Evolutionary conservation across 257 asterid species (phyloP).

Genomic region (Solanum virginianum): DNA sequence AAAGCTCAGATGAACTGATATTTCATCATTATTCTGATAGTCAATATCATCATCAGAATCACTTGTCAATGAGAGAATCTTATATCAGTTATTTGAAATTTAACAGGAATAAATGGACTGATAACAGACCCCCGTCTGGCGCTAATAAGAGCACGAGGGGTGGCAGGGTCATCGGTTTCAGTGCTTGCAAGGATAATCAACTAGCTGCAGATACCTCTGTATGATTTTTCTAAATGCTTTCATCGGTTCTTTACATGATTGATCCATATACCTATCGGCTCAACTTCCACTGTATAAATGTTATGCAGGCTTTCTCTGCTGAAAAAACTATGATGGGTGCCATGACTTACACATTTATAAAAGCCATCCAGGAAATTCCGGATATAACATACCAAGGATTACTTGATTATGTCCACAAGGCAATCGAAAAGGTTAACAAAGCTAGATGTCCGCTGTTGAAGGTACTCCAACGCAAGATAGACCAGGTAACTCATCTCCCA

Average conservation of each 20-base stretch:
- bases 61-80: not conserved
- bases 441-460: constrained; percentile 21
- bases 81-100: not conserved
- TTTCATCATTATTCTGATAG: not conserved
- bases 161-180: constrained; percentile 56
- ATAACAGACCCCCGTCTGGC: constrained; percentile 33
- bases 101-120: constrained; percentile 40
- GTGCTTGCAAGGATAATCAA: constrained; percentile 80
- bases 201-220: constrained; percentile 69
- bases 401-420: constrained; percentile 26
- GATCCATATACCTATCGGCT: not conserved
- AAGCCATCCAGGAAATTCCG: constrained; percentile 24
- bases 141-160: constrained; percentile 41
- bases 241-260: not conserved
- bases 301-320: constrained; percentile 33
- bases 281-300: not conserved
- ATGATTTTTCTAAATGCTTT: not conserved
- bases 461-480: constrained; percentile 34
- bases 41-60: not conserved
- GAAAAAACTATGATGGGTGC: constrained; percentile 42
- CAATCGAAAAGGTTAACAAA: constrained; percentile 23
- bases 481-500: constrained; percentile 34
- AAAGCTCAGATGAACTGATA: not conserved
- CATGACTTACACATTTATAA: constrained; percentile 50
- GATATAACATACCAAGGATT: constrained; percentile 31